Base-by-base conservation (phyloP, 495 filamentous ascomycete species). In the Talaromyces borbonicus region DNA sequence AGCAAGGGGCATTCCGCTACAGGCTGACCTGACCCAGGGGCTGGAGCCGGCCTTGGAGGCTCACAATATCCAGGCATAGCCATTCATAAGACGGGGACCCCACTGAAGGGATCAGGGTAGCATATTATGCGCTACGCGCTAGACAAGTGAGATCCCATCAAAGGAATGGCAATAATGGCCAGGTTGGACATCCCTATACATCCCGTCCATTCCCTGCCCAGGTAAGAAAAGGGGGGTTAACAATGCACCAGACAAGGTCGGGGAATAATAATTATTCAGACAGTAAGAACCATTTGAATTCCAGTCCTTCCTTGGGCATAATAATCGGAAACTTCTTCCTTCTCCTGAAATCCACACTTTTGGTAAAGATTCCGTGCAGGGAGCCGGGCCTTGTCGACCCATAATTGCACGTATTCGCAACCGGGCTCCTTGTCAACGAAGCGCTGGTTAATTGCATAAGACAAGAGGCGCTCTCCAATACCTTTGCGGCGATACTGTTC, bases 331-430 rank as follows among this genome's bases (percentile, higher is more conserved):
- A 77, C 66, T 43, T 62, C 58, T 42, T 75, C 71, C 7, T 58
- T 62, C 58, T 77, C 67, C 49, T 70, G 53, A 53, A 80, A 82
- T 42, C 69, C 75, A 55, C 54, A 62, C 5, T 60, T 57, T 8
- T 46, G 23, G 61, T 81, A 82, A 44, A 82, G 46, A 35, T 56
- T 56, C 40, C 71, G 60, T 4, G 78, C 74, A 45, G 69, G 58
- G 20, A 61, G 55, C 51, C 74, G 71, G 32, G 51, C 63, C 60
- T 71, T 66, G 52, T 82, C 79, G 20, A 80, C 79, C 79, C 77
- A 82, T 25, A 80, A 58, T 42, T 80, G 70, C 30, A 81, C 68
- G 32, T 58, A 67, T 38, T 65, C 61, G 56, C 77, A 76, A 40
- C 74, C 73, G 16, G 18, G 35, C 18, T 38, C 35, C 11, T 53